Base-by-base conservation (phyloP, 1,284 basidiomycete genomes). In the Malassezia nana region DNA sequence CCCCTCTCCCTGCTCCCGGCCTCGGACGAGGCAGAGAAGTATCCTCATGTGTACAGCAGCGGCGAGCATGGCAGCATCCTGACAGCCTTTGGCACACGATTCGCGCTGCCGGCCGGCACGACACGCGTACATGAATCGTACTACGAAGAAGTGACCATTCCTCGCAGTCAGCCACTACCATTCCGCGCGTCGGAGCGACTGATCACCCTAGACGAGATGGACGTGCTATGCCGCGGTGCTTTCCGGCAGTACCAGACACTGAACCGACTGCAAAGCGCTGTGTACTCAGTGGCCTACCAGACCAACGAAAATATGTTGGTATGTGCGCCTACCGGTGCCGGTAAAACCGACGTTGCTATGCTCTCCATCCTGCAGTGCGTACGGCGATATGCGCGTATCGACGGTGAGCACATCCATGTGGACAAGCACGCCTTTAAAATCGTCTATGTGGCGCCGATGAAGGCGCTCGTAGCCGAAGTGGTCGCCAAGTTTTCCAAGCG, bases 331-430 rank as follows among this genome's bases (percentile, higher is more conserved):
- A 43, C 57, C 1, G 71, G 71, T 60, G 71, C 69, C 3, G 94
- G 94, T 77, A 98, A 99, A 87, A 99, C 94, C 0, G 94, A 98
- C 74, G 87, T 99, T 0, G 94, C 94, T 0, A 89, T 98, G 84
- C 79, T 99, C 67, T 81, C 88, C 1, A 86, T 99, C 55, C 80
- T 98, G 47, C 85, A 90, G 20, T 87, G 91, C 18, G 78, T 98
- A 47, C 79, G 83, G 51, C 87, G 87, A 65, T 81, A 88, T 73
- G 78, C 82, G 70, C 20, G n/a, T 12, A 26, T 50, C 2, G 55
- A 58, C n/a, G 60, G 60, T 20, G 18, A n/a, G 10, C n/a, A 22
- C 3, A 66, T 70, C 40, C 60, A 62, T 29, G 67, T 74, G 39
- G 53, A 50, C 39, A 54, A 52, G 24, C 58, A 66, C 45, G 68